Percentiles rank a stretch among this genome's conserved stretches.
These are phyloP conservation scores for Ascochyta pisi DNA, from an alignment of 2,329 filamentous ascomycete genomes.

Conservation along the genomic window DNA sequence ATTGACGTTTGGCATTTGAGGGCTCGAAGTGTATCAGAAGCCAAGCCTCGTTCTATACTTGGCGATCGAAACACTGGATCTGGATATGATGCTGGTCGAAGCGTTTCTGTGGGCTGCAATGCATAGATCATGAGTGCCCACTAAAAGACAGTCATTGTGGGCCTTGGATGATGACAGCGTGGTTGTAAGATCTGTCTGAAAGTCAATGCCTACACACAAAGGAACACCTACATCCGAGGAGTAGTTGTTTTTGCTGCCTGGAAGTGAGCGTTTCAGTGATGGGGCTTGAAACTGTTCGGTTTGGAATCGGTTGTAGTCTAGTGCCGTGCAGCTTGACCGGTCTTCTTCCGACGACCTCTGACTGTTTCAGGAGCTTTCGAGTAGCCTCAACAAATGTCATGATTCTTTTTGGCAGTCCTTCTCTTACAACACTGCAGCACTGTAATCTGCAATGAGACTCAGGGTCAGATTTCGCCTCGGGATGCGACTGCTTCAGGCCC, in stretches of 20 bases:
- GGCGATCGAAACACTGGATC: constrained; percentile 34
- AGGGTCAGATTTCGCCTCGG: not conserved
- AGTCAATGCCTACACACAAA: not conserved
- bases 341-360: constrained; percentile 10
- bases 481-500: constrained; percentile 7
- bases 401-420: not conserved
- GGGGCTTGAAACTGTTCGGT: constrained; percentile 35
- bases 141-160: not conserved
- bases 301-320: constrained; percentile 29
- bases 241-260: not conserved
- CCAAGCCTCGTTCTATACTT: constrained; percentile 30
- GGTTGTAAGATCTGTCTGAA: not conserved
- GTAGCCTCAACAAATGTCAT: not conserved
- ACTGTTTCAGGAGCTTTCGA: constrained; percentile 24
- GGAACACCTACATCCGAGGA: not conserved
- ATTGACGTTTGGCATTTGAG: constrained; percentile 44
- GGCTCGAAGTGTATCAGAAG: constrained; percentile 36
- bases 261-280: constrained; percentile 20
- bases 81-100: not conserved
- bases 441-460: constrained; percentile 2
- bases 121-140: not conserved
- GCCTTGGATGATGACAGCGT: not conserved
- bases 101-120: not conserved
- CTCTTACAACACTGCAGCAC: constrained; percentile 10
- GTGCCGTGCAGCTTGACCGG: constrained; percentile 21